Conservation (phyloP, 805 yeast species). For the Barnettozyma salicaria region DNA sequence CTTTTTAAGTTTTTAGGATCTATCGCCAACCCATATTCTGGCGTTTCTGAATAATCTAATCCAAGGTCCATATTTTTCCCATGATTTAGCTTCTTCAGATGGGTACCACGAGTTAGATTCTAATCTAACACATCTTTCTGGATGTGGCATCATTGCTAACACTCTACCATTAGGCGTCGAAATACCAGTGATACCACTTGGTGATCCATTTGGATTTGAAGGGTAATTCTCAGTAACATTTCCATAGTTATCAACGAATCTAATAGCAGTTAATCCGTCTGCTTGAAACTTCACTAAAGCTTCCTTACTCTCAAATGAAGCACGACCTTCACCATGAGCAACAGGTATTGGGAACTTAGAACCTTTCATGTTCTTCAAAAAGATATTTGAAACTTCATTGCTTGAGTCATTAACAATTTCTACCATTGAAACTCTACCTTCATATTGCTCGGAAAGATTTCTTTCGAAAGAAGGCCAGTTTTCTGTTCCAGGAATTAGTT, state of each 20-base stretch:
- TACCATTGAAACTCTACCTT: slow-evolving; percentile 88
- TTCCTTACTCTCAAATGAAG: slow-evolving; percentile 50
- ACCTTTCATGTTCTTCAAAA: slow-evolving; percentile 88
- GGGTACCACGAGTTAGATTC: slow-evolving; percentile 94
- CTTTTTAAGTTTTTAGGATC: slow-evolving; percentile 2
- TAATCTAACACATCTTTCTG: slow-evolving; percentile 86
- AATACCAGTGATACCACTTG: slow-evolving; percentile 89
- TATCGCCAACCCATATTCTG: slow-evolving; percentile 78
- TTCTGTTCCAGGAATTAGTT: slow-evolving; percentile 87
- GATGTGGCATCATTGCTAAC: slow-evolving; percentile 98
- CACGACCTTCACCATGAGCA: slow-evolving; percentile 98
- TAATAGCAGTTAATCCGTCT: slow-evolving; percentile 55
- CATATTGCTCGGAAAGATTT: slow-evolving; percentile 90
- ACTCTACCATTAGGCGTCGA: slow-evolving; percentile 90
- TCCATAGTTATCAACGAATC: slow-evolving; percentile 91
- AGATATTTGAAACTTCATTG: slow-evolving; percentile 47
- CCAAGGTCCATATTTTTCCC: slow-evolving; percentile 95
- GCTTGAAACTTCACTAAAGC: slow-evolving; percentile 44
- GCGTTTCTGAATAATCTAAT: slow-evolving; percentile 87
- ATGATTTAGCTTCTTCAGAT: slow-evolving; percentile 44
- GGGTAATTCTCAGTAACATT: slow-evolving; percentile 78
- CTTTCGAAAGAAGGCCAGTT: slow-evolving; percentile 95
- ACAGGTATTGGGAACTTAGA: slow-evolving; percentile 93
- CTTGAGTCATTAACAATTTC: slow-evolving; percentile 55
- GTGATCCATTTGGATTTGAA: slow-evolving; percentile 94